phyloP scores from a whole-genome alignment of 768 basidiomycete genomes.

The Amanita fuliginea region DNA sequence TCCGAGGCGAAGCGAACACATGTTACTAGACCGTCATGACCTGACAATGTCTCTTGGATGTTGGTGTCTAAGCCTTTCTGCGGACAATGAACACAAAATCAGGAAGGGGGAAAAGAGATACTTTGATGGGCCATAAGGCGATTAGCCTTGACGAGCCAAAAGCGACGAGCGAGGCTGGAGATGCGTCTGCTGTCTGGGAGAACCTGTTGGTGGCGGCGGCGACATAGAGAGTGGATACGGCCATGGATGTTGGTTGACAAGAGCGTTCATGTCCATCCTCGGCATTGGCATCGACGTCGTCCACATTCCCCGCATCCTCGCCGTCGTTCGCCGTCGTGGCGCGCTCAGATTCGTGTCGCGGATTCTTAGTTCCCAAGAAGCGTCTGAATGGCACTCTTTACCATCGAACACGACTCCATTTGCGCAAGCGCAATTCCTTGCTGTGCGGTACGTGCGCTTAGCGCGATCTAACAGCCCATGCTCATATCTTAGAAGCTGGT shows the following conservation, averaged over 20 bases:
- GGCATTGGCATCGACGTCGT: conserved; percentile 74
- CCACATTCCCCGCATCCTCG: conserved; percentile 51
- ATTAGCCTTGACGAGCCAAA: conserved; percentile 37
- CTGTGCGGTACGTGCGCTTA: conserved; percentile 50
- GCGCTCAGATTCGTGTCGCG: conserved; percentile 39
- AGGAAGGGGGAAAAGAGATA: conserved; percentile 13
- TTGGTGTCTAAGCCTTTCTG: conserved; percentile 43
- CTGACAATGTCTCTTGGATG: conserved; percentile 60
- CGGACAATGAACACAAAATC: neutral
- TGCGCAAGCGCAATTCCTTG: conserved; percentile 40
- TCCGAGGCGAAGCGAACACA: conserved; percentile 57
- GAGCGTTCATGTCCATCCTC: conserved; percentile 41
- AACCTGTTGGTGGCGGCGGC: conserved; percentile 38
- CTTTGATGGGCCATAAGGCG: conserved; percentile 33
- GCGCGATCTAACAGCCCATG: neutral
- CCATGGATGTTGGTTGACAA: conserved; percentile 12
- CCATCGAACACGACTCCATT: conserved; percentile 10
- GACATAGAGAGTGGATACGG: conserved; percentile 26
- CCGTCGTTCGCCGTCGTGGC: conserved; percentile 39
- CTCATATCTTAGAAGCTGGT: conserved; percentile 43
- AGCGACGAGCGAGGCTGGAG: conserved; percentile 28
- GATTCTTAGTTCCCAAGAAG: conserved; percentile 49
- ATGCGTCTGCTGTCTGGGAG: conserved; percentile 36
- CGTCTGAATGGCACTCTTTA: conserved; percentile 26
- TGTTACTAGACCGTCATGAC: conserved; percentile 66